phyloP scores from a whole-genome alignment of 345 rosid species.

The Microcos paniculata region DNA sequence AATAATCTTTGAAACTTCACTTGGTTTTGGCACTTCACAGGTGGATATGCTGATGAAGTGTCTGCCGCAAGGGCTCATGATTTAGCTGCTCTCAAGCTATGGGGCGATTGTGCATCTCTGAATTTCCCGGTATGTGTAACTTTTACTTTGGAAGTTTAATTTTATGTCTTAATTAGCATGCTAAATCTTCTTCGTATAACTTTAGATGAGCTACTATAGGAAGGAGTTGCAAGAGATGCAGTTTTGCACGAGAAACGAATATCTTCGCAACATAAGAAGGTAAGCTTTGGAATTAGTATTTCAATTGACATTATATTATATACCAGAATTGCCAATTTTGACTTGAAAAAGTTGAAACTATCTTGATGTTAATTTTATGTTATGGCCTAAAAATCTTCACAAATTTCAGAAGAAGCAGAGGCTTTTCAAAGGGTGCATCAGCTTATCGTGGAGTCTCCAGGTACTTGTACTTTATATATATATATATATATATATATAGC shows the following conservation, averaged over 20 bases:
- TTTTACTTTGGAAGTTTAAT: not conserved
- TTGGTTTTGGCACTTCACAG: not conserved
- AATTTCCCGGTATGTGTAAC: constrained; percentile 21
- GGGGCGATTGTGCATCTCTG: not conserved
- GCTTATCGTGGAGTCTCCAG: constrained; percentile 24
- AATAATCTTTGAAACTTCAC: not conserved
- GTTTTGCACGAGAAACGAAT: constrained; percentile 8
- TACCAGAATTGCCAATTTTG: not conserved
- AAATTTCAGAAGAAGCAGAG: constrained; percentile 17
- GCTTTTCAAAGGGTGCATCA: constrained; percentile 20
- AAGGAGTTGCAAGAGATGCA: constrained; percentile 24
- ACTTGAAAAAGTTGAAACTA: not conserved
- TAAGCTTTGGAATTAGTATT: not conserved
- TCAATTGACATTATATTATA: not conserved
- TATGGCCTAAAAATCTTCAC: not conserved
- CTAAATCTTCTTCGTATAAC: not conserved
- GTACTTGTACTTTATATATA: no score
- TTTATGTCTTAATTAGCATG: not conserved
- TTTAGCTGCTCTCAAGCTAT: constrained; percentile 23
- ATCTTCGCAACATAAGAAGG: constrained; percentile 17
- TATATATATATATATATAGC: not conserved
- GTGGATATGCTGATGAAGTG: constrained; percentile 19
- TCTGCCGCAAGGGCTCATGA: constrained; percentile 26
- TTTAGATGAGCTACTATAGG: constrained; percentile 11
- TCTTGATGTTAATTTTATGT: not conserved